Conservation (phyloP, 495 filamentous ascomycete species). For the Xanthoparmelia taractica region DNA sequence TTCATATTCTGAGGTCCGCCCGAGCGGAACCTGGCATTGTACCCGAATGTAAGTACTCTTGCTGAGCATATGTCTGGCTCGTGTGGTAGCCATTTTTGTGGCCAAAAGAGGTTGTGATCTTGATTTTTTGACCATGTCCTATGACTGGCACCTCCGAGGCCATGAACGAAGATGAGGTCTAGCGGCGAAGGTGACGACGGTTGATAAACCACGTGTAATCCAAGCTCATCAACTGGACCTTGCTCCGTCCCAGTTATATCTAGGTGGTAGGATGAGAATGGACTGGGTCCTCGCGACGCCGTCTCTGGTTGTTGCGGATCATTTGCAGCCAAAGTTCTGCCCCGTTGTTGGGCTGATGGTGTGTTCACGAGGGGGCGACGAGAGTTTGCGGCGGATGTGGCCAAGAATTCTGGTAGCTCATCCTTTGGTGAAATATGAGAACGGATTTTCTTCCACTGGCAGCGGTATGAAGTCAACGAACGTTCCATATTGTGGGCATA, state of each 20-base stretch:
- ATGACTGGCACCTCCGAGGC: slow-evolving; percentile 31
- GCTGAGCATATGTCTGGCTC: slow-evolving; percentile 30
- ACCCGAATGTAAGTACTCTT: slow-evolving; percentile 36
- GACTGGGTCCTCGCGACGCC: neutral
- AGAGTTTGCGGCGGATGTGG: neutral
- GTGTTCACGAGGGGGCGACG: neutral
- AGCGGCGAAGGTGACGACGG: neutral
- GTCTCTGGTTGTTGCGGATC: neutral
- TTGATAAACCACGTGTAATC: neutral
- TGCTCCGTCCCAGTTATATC: neutral
- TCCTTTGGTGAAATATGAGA: neutral
- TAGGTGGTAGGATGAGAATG: neutral
- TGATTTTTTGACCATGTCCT: slow-evolving; percentile 32
- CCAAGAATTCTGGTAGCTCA: neutral
- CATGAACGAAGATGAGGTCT: slow-evolving; percentile 37
- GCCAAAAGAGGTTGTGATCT: slow-evolving; percentile 32
- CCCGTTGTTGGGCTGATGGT: neutral
- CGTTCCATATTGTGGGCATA: neutral
- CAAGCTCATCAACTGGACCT: neutral
- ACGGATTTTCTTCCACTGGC: neutral
- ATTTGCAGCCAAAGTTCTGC: neutral
- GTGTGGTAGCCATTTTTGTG: slow-evolving; percentile 30
- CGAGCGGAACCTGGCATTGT: slow-evolving; percentile 31
- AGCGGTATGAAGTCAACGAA: neutral
- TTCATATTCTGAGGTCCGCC: slow-evolving; percentile 16